Conservation (phyloP, 2,329 filamentous ascomycete genomes). For the Ophiostoma ips region DNA sequence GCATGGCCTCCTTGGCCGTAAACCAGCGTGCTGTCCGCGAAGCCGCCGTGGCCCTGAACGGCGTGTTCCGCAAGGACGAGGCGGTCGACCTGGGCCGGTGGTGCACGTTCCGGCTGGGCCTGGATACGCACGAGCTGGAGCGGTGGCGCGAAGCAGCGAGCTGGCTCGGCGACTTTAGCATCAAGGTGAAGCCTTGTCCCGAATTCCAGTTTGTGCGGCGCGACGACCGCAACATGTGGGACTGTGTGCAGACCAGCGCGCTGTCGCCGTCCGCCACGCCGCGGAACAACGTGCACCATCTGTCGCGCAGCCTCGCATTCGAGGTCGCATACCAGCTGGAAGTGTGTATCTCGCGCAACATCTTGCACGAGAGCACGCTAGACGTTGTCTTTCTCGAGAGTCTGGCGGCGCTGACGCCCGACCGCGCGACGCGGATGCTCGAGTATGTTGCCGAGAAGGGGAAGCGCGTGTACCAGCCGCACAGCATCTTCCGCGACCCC, state of each 20-base stretch:
- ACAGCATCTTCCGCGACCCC: slow-evolving; percentile 51
- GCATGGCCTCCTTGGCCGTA: slow-evolving; percentile 32
- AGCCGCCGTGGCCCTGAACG: slow-evolving; percentile 25
- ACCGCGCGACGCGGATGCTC: slow-evolving; percentile 50
- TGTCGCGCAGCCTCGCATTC: slow-evolving; percentile 39
- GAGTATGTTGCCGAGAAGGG: slow-evolving; percentile 59
- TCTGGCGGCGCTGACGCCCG: slow-evolving; percentile 34
- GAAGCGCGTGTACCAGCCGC: slow-evolving; percentile 50
- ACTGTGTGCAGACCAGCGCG: slow-evolving; percentile 5
- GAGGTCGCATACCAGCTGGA: slow-evolving; percentile 80
- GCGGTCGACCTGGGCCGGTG: slow-evolving; percentile 42
- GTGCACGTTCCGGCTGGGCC: slow-evolving; percentile 37
- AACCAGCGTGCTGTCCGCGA: slow-evolving; percentile 20
- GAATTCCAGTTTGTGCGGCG: slow-evolving; percentile 10
- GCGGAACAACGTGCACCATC: slow-evolving; percentile 9
- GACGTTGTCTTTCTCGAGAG: slow-evolving; percentile 49
- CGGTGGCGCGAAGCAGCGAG: slow-evolving; percentile 30
- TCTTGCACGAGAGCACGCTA: slow-evolving; percentile 65
- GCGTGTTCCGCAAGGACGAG: slow-evolving; percentile 19
- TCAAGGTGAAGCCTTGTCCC: slow-evolving; percentile 22
- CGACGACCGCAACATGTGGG: slow-evolving; percentile 14
- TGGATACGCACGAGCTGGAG: slow-evolving; percentile 16
- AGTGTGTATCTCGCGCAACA: slow-evolving; percentile 72
- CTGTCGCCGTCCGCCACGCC: background rate
- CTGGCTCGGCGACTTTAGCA: slow-evolving; percentile 59